Base-by-base conservation (phyloP, 306 rosid genomes). In the Elaeagnus macrophylla region DNA sequence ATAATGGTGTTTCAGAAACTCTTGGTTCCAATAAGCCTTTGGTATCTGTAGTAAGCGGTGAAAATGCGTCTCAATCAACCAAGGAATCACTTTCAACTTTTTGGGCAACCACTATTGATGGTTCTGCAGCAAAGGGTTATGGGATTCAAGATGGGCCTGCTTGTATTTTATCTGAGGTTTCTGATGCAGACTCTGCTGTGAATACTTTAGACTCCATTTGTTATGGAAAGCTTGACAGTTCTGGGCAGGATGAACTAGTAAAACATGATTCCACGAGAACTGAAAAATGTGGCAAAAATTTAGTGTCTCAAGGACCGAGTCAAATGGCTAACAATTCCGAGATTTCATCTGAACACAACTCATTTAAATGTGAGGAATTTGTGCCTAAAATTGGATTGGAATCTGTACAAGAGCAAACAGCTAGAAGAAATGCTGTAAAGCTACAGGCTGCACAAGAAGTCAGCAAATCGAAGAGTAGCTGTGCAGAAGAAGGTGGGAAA, bases 1-100 rank as follows among this genome's bases (percentile, higher is more conserved):
- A 61, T 52, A 51, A 54, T 49, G 86, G 62, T 73, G 72, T 54
- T 71, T 62, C 79, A 18, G 74, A 78, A 72, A 32, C 64, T 55
- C 55, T 45, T 15, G 83, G 72, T 64, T 54, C 69, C 58, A 68
- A 63, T 69, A 43, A 62, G 60, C 52, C 54, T 37, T 37, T 48
- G 70, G 64, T 56, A 64, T 36, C 64, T 10, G 46, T 52, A 38
- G 67, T n/a, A n/a, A n/a, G n/a, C n/a, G n/a, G n/a, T n/a, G n/a
- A n/a, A n/a, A n/a, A n/a, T n/a, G n/a, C n/a, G n/a, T n/a, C n/a
- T n/a, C n/a, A n/a, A n/a, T n/a, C n/a, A n/a, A n/a, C n/a, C n/a
- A n/a, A n/a, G n/a, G n/a, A n/a, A n/a, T n/a, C n/a, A n/a, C n/a
- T n/a, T n/a, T n/a, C n/a, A n/a, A n/a, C n/a, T n/a, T n/a, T n/a